Evolutionary conservation across 106 monocot genomes (phyloP).

Genomic region (Iris macrosiphon): DNA sequence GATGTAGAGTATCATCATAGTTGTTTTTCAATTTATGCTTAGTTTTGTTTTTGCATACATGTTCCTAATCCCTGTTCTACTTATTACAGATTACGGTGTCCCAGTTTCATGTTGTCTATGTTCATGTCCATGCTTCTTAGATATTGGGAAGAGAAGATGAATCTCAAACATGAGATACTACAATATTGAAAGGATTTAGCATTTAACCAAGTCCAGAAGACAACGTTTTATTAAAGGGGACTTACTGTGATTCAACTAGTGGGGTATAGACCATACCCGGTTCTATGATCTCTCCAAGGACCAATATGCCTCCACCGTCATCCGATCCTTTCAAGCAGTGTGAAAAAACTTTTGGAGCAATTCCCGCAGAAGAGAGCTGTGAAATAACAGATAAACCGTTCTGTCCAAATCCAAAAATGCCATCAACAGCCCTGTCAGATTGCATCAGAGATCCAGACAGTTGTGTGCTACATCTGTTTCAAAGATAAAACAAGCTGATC

Average conservation of each 20-base stretch:
- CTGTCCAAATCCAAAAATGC: constrained; percentile 97
- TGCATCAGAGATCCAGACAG: constrained; percentile 81
- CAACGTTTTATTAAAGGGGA: constrained; percentile 1
- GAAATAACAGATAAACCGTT: constrained; percentile 79
- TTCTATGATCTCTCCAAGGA: constrained; percentile 86
- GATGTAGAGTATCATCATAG: no score
- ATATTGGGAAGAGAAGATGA: no score
- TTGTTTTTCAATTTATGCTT: no score
- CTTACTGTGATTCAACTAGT: constrained; percentile 87
- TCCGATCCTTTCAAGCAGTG: constrained; percentile 89
- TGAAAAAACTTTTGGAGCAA: constrained; percentile 86
- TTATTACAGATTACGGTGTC: no score
- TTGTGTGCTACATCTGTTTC: constrained; percentile 83
- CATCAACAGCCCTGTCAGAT: constrained; percentile 88
- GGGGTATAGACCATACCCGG: constrained; percentile 91
- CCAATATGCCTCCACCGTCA: constrained; percentile 88
- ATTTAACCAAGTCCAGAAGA: not conserved
- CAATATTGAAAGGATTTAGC: not conserved
- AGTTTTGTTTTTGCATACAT: no score
- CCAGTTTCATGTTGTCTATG: no score
- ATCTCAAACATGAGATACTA: constrained; percentile 11
- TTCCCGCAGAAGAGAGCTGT: constrained; percentile 66
- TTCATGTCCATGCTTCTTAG: no score
- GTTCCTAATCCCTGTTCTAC: no score
- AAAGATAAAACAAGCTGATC: not conserved